A percentile compares a stretch with the other conserved stretches of the same genome.
phyloP scores from a whole-genome alignment of 2,329 filamentous ascomycete species.

The Pezicula carpinea region DNA sequence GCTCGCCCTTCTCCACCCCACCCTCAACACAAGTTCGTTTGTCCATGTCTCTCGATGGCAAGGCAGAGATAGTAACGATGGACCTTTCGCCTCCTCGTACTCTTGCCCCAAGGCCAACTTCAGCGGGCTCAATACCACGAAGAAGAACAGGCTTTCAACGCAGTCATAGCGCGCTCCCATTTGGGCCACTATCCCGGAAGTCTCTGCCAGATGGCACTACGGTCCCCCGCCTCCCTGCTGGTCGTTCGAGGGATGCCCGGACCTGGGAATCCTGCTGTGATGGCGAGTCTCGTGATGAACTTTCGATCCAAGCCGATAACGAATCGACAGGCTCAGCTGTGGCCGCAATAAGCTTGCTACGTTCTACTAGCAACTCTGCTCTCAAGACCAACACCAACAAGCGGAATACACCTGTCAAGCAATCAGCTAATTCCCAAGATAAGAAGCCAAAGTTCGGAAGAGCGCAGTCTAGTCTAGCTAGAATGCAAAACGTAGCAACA shows the following conservation, averaged over 20 bases:
- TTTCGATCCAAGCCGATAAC: conserved; percentile 76
- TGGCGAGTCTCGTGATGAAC: conserved; percentile 69
- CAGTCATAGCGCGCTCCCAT: conserved; percentile 63
- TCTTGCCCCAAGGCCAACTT: conserved; percentile 43
- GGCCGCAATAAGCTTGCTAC: conserved; percentile 75
- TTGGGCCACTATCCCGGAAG: conserved; percentile 53
- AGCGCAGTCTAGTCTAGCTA: conserved; percentile 56
- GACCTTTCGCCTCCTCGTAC: conserved; percentile 61
- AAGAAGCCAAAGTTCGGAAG: conserved; percentile 63
- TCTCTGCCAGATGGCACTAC: conserved; percentile 27
- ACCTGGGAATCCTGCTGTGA: conserved; percentile 92
- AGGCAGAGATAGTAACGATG: conserved; percentile 75
- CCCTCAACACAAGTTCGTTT: conserved; percentile 54
- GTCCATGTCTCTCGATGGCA: conserved; percentile 81
- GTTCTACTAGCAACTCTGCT: conserved; percentile 59
- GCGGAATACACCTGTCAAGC: conserved; percentile 51
- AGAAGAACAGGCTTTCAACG: conserved; percentile 55
- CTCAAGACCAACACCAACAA: conserved; percentile 55
- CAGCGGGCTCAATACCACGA: conserved; percentile 34
- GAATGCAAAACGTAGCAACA: conserved; percentile 44
- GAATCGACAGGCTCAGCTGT: conserved; percentile 75
- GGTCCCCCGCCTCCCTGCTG: conserved; percentile 54
- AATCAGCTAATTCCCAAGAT: conserved; percentile 24
- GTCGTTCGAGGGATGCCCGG: conserved; percentile 79
- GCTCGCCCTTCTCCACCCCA: conserved; percentile 10